Conservation (phyloP, 208 protist species). For the Leishmania arabica region DNA sequence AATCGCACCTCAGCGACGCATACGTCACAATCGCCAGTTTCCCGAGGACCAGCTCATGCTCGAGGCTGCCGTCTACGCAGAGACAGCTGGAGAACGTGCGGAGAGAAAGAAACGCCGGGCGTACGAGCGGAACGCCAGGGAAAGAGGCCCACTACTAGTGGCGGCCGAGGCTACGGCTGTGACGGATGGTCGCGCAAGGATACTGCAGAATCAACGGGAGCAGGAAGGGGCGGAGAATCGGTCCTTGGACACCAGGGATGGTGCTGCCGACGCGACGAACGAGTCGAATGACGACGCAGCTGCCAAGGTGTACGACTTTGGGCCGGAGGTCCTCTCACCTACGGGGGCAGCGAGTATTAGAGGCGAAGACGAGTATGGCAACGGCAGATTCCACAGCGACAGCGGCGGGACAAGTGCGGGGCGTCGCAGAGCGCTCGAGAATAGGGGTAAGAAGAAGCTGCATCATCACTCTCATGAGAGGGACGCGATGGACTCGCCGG, state of each 20-base stretch:
- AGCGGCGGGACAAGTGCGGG: not conserved
- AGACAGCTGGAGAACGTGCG: not conserved
- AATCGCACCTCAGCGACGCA: slow-evolving; percentile 10
- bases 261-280: not conserved
- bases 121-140: not conserved
- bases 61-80: slow-evolving; percentile 17
- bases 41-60: slow-evolving; percentile 14
- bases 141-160: not conserved
- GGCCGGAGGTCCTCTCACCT: not conserved
- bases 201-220: not conserved
- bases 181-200: not conserved
- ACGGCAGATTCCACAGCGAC: slow-evolving; percentile 2
- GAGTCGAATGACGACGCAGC: not conserved
- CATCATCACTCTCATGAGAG: not conserved
- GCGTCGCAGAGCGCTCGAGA: not conserved
- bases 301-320: slow-evolving; percentile 5
- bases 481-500: not conserved
- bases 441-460: not conserved
- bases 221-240: slow-evolving; percentile 20
- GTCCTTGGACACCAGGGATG: slow-evolving; percentile 17
- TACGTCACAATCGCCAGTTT: slow-evolving; percentile 28
- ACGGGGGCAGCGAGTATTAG: not conserved
- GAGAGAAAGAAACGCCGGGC: slow-evolving; percentile 4
- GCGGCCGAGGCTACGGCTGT: not conserved
- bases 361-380: not conserved